Evolutionary conservation across 768 basidiomycete species (phyloP).

Genomic region (Amanita subjunquillea): DNA sequence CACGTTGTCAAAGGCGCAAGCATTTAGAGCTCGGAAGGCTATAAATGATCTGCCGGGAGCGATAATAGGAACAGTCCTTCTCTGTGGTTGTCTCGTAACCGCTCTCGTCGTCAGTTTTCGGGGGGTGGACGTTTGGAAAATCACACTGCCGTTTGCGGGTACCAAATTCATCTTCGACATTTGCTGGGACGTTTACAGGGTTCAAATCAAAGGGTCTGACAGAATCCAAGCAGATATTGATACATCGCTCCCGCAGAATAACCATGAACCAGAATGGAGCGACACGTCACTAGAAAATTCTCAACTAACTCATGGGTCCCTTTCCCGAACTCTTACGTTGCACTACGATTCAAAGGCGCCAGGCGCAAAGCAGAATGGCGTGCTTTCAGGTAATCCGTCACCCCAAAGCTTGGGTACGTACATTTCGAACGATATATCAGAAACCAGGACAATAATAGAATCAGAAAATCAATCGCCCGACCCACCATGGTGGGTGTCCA

Average conservation of each 20-base stretch:
- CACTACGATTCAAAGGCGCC: no score
- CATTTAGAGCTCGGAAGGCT: conserved; percentile 44
- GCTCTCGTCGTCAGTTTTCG: conserved; percentile 71
- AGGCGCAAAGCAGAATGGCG: no score
- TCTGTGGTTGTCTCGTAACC: conserved; percentile 58
- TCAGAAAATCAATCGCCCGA: no score
- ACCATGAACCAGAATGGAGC: not conserved
- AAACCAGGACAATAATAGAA: not conserved
- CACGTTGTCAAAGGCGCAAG: conserved; percentile 22
- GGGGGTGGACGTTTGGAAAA: conserved; percentile 73
- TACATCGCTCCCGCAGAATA: not conserved
- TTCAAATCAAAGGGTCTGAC: conserved; percentile 10
- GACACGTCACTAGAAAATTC: not conserved
- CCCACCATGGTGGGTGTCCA: not conserved
- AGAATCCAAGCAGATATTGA: not conserved
- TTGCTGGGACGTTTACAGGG: conserved; percentile 44
- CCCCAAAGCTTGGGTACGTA: not conserved
- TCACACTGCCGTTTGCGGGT: conserved; percentile 72
- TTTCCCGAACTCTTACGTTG: no score
- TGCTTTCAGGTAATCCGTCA: conserved; percentile 6
- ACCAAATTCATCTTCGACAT: conserved; percentile 64
- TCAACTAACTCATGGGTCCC: conserved; percentile 5
- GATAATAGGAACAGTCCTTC: conserved; percentile 56
- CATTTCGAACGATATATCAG: not conserved
- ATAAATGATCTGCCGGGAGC: conserved; percentile 71